Conservation (phyloP, 331 rosid genomes). For the Erythrophleum ivorense region DNA sequence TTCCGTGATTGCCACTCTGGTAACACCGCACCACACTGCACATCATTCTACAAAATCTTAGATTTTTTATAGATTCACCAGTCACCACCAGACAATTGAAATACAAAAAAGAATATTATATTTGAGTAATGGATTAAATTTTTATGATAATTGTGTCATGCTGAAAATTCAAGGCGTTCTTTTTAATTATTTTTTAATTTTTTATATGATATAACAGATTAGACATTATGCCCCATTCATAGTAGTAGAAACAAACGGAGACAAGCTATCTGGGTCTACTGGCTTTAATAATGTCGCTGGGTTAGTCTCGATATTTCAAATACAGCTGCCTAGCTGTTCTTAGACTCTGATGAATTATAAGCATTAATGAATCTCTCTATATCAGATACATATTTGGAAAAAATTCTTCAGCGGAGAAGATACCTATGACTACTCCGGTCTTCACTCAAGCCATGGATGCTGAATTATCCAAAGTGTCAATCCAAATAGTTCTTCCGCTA, state of each 20-base stretch:
- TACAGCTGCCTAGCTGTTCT: background rate
- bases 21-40: background rate
- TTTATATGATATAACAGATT: slow-evolving; percentile 41
- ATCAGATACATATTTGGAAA: slow-evolving; percentile 66
- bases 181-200: background rate
- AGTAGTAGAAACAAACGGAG: slow-evolving; percentile 60
- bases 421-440: slow-evolving; percentile 78
- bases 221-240: slow-evolving; percentile 58
- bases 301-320: slow-evolving; percentile 35
- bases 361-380: background rate
- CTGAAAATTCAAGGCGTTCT: background rate
- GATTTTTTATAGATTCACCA: background rate
- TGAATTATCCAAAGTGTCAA: slow-evolving; percentile 51
- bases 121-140: background rate
- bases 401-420: slow-evolving; percentile 58
- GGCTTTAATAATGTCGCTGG: slow-evolving; percentile 69
- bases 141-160: background rate
- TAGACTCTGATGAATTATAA: background rate
- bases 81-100: background rate
- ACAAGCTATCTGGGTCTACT: slow-evolving; percentile 65
- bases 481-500: slow-evolving; percentile 66
- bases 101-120: background rate
- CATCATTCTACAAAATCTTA: background rate
- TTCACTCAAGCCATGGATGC: slow-evolving; percentile 65
- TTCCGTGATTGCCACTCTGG: background rate